phyloP scores from a whole-genome alignment of 2,329 filamentous ascomycete species.

The Monilinia vaccinii-corymbosi region DNA sequence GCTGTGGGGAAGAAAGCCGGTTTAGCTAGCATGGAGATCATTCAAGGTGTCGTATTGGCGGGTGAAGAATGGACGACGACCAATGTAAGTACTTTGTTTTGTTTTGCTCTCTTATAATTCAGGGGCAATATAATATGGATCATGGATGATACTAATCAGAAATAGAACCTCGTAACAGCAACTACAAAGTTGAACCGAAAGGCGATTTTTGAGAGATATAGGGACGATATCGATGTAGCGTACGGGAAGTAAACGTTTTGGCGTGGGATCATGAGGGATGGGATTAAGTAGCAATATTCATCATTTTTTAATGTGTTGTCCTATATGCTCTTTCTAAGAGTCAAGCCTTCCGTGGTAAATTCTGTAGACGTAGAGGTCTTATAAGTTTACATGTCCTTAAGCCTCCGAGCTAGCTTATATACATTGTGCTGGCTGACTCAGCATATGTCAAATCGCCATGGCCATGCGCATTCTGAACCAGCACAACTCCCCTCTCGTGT shows the following conservation, averaged over 20 bases:
- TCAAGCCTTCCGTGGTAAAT: no score
- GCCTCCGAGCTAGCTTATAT: no score
- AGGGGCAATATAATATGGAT: no score
- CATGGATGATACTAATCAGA: neutral
- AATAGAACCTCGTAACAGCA: constrained; percentile 4
- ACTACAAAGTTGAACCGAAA: constrained; percentile 7
- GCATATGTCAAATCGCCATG: no score
- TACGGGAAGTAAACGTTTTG: neutral
- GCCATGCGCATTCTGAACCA: no score
- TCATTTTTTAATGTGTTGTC: neutral
- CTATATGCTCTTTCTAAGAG: no score
- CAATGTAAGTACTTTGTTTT: constrained; percentile 26
- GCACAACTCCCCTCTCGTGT: no score
- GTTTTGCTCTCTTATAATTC: no score
- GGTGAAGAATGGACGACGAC: constrained; percentile 21
- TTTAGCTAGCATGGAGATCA: constrained; percentile 1
- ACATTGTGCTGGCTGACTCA: no score
- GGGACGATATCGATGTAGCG: neutral
- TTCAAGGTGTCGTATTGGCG: constrained; percentile 24
- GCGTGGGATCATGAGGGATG: neutral
- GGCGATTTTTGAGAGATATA: constrained; percentile 5
- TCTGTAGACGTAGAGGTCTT: no score
- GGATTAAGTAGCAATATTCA: neutral
- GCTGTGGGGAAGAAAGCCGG: constrained; percentile 1
- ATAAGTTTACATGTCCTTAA: no score